Conservation (phyloP, 805 yeast genomes). For the Kurtzmaniella fragi region DNA sequence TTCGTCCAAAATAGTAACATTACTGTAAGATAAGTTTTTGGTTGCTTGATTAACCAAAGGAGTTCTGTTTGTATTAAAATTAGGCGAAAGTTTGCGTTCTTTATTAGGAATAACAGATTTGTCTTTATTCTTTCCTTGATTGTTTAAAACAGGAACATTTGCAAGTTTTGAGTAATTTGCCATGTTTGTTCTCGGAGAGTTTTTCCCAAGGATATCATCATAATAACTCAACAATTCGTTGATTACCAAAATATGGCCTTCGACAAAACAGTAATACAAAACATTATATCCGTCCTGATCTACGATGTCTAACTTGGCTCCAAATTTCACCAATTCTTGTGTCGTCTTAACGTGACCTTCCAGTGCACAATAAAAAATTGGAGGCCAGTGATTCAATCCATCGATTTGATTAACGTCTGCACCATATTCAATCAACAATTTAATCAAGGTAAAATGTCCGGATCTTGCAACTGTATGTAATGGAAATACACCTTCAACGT, state of each 20-base stretch:
- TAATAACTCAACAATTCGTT: constrained; percentile 54
- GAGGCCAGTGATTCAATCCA: constrained; percentile 89
- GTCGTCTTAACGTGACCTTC: constrained; percentile 78
- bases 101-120: neutral
- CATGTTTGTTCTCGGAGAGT: neutral
- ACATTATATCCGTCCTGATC: constrained; percentile 84
- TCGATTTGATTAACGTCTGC: constrained; percentile 73
- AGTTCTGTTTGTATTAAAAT: neutral
- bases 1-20: constrained; percentile 16
- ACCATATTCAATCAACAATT: constrained; percentile 64
- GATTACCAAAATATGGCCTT: constrained; percentile 82
- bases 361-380: constrained; percentile 82
- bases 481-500: constrained; percentile 87
- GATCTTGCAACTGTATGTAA: constrained; percentile 84
- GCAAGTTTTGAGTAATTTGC: neutral
- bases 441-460: constrained; percentile 68
- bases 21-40: constrained; percentile 2
- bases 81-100: neutral
- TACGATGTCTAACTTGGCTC: constrained; percentile 61
- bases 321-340: constrained; percentile 60
- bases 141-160: too few species aligned
- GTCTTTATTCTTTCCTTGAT: too few species aligned
- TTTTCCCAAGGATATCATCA: constrained; percentile 8
- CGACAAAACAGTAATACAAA: constrained; percentile 86
- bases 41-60: too few species aligned